Evolutionary conservation across 2,329 filamentous ascomycete species (phyloP).

Genomic region (Cordyceps javanica): DNA sequence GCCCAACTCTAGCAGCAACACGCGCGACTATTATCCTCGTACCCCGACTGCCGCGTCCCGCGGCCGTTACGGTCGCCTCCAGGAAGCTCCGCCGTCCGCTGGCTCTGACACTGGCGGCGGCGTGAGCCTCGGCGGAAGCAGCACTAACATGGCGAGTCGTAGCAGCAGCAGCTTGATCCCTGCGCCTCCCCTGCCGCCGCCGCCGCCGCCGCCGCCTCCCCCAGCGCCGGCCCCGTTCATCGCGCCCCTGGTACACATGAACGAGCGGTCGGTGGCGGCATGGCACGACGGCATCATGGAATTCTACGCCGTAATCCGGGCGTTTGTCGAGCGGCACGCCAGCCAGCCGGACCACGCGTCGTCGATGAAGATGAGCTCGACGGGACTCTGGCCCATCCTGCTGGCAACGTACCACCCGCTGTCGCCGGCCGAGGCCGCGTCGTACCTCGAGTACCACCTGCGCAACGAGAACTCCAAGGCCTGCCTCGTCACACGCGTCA

Average conservation of each 20-base stretch:
- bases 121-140: not conserved
- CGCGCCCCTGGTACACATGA: conserved; percentile 29
- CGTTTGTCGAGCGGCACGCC: conserved; percentile 31
- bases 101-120: conserved; percentile 9
- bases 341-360: conserved; percentile 25
- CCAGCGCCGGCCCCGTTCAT: conserved; percentile 10
- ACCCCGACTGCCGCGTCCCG: conserved; percentile 23
- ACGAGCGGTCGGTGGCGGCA: conserved; percentile 25
- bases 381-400: conserved; percentile 31
- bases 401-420: conserved; percentile 33
- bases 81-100: conserved; percentile 16
- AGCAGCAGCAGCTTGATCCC: not conserved
- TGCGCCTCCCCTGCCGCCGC: too few species aligned
- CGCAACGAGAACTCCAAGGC: conserved; percentile 33
- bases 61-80: conserved; percentile 25
- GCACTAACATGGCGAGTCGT: conserved; percentile 17
- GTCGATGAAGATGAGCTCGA: conserved; percentile 23
- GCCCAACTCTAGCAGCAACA: conserved; percentile 15
- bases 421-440: conserved; percentile 31
- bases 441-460: conserved; percentile 36
- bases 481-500: conserved; percentile 36
- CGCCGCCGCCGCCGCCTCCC: not conserved
- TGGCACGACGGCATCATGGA: conserved; percentile 33
- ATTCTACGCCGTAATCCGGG: conserved; percentile 29
- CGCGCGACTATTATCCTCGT: conserved; percentile 23